Base-by-base conservation (phyloP, 164 flowering plant genomes). In the Euptelea pleiosperma region DNA sequence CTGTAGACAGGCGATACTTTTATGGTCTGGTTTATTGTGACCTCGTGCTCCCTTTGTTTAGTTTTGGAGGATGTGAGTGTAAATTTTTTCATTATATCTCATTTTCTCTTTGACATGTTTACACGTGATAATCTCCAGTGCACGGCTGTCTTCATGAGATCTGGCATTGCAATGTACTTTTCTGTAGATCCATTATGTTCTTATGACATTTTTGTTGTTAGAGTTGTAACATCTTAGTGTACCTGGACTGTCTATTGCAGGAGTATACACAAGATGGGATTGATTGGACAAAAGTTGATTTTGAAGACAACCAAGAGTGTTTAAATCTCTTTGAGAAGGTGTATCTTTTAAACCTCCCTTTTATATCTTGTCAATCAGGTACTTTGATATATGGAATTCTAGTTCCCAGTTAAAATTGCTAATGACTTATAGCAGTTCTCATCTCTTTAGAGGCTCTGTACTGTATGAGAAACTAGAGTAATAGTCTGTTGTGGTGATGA, bases 261-360 rank as follows among this genome's bases (percentile, higher is more conserved):
- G 74, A 70, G 45, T 73, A 73, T 43, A 41, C 16, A 15, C 40
- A 64, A 58, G 72, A 74, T 49, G 72, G 75, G 31, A 70, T 74
- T 63, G 94, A 86, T 70, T 86, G 86, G 87, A 81, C 70, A 46
- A 82, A 76, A 73, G 85, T 90, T 63, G 83, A 88, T 44, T 90
- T 86, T 83, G 83, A 78, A 50, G 98, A 92, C 79, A 89, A 89
- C 55, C 88, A 81, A 66, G 91, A 84, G 53, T 89, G 96, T 60
- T 60, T 90, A 61, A 66, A 81, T 75, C 86, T 93, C 24, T 75
- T 93, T 79, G 98, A 93, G 79, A 89, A 87, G 93, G 98, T 89
- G 70, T 31, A 21, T 60, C n/a, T n/a, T n/a, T n/a, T n/a, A n/a
- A n/a, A n/a, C n/a, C n/a, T n/a, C n/a, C n/a, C n/a, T n/a, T n/a